Percentiles rank a stretch among this genome's conserved stretches.
Conservation (phyloP, 1,284 basidiomycete species). For the Ganoderma resinaceum region DNA sequence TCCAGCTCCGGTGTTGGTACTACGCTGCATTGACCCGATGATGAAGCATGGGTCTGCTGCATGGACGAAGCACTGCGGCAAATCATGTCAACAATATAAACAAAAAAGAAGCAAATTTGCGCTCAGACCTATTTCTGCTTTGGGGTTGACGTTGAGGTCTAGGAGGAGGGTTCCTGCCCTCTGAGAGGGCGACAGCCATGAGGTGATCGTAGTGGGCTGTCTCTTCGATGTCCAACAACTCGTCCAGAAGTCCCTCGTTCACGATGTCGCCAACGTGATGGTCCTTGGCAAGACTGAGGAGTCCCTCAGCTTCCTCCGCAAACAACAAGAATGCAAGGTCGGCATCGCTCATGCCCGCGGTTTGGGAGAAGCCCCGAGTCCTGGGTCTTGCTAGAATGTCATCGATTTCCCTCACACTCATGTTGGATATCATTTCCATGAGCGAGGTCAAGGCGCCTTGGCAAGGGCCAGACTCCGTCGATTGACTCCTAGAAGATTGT, state of each 20-base stretch:
- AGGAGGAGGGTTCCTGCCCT: constrained; percentile 27
- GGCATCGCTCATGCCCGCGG: constrained; percentile 18
- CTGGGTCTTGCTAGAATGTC: constrained; percentile 31
- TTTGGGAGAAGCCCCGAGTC: no score
- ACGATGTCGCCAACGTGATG: neutral
- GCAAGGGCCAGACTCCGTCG: neutral
- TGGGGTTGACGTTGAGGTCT: constrained; percentile 13
- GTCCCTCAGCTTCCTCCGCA: constrained; percentile 28
- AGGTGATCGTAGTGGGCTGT: constrained; percentile 31
- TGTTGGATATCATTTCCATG: constrained; percentile 33
- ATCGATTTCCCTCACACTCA: constrained; percentile 48
- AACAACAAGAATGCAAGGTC: constrained; percentile 33
- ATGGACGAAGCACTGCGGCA: neutral
- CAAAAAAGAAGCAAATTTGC: no score
- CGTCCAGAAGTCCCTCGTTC: constrained; percentile 22
- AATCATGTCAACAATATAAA: neutral
- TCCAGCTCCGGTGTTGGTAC: neutral
- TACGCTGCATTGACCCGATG: neutral
- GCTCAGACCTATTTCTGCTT: neutral
- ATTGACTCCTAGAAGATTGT: neutral
- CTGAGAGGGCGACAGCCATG: constrained; percentile 31
- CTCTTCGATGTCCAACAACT: constrained; percentile 28
- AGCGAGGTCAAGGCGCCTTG: constrained; percentile 8
- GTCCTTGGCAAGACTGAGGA: constrained; percentile 25
- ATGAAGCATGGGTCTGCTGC: neutral